Evolutionary conservation across 306 rosid genomes (phyloP).

Genomic region (Rubus idaeus): DNA sequence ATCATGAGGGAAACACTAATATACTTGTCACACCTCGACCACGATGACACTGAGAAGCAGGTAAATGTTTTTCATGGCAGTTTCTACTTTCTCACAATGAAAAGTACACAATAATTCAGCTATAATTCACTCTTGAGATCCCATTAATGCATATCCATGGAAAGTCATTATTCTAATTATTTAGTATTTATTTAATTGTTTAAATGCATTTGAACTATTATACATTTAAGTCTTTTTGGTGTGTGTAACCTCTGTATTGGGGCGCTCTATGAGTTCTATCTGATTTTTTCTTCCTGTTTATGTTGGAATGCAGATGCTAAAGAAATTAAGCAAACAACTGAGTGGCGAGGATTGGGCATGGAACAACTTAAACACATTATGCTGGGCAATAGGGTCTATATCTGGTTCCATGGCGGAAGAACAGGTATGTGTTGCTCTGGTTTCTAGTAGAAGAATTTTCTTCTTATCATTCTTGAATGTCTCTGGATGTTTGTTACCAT

Average conservation of each 20-base stretch:
- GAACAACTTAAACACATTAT: constrained; percentile 94
- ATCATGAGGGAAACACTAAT: constrained; percentile 99
- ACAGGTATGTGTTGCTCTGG: constrained; percentile 55
- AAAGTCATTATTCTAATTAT: not conserved
- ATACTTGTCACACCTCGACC: constrained; percentile 95
- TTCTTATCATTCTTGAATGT: constrained; percentile 4
- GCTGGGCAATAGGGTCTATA: constrained; percentile 99
- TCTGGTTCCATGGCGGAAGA: constrained; percentile 99
- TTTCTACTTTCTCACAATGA: not conserved
- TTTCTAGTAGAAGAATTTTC: not conserved
- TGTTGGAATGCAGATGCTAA: constrained; percentile 68
- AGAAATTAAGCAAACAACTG: constrained; percentile 84
- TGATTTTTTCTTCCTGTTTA: not conserved
- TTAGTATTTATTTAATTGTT: not conserved
- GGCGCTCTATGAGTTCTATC: not conserved
- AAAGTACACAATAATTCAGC: not conserved
- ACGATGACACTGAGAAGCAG: constrained; percentile 97
- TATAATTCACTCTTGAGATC: not conserved
- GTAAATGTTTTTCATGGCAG: constrained; percentile 30
- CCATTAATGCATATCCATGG: not conserved
- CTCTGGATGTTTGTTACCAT: constrained; percentile 26
- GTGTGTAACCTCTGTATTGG: not conserved
- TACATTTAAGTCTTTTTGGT: not conserved
- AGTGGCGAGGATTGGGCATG: constrained; percentile 99
- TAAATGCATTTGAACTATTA: not conserved